A percentile compares a stretch with the other conserved stretches of the same genome.
These are phyloP conservation scores for Neohortaea acidophila DNA, from an alignment of 495 filamentous ascomycete genomes.

Conservation along the genomic window DNA sequence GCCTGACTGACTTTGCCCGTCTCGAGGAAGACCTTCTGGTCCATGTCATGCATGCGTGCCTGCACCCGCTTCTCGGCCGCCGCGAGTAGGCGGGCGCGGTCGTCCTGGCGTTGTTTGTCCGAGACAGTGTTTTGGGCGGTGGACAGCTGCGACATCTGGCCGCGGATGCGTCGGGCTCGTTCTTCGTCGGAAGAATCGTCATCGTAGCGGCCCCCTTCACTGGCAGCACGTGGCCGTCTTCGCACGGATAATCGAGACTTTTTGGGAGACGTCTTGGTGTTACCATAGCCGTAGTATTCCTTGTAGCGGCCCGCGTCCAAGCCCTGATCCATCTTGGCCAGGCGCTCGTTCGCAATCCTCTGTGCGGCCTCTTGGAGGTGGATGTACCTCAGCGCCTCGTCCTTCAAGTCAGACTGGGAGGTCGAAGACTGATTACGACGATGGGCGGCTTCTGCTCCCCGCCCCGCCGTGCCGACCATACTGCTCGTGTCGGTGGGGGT, in stretches of 20 bases:
- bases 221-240: slow-evolving; percentile 46
- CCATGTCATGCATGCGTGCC: slow-evolving; percentile 59
- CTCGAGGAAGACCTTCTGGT: slow-evolving; percentile 58
- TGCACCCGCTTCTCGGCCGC: slow-evolving; percentile 74
- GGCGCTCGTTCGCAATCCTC: slow-evolving; percentile 64
- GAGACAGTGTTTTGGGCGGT: slow-evolving; percentile 54
- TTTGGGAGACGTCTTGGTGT: slow-evolving; percentile 30
- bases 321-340: slow-evolving; percentile 51
- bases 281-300: slow-evolving; percentile 52
- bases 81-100: slow-evolving; percentile 59
- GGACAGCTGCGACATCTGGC: slow-evolving; percentile 63
- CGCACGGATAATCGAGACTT: slow-evolving; percentile 38
- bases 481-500: neutral
- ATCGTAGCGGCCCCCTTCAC: slow-evolving; percentile 42
- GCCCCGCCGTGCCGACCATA: slow-evolving; percentile 13
- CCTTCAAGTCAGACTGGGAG: slow-evolving; percentile 23
- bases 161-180: slow-evolving; percentile 55
- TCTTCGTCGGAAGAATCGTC: slow-evolving; percentile 46
- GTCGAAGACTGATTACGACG: slow-evolving; percentile 24
- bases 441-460: slow-evolving; percentile 31
- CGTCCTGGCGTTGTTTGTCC: slow-evolving; percentile 53
- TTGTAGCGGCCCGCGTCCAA: slow-evolving; percentile 51
- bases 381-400: slow-evolving; percentile 34
- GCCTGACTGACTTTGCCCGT: slow-evolving; percentile 61
- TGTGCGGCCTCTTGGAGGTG: slow-evolving; percentile 71